Base-by-base conservation (phyloP, 768 basidiomycete species). In the Tylopilus sp. region DNA sequence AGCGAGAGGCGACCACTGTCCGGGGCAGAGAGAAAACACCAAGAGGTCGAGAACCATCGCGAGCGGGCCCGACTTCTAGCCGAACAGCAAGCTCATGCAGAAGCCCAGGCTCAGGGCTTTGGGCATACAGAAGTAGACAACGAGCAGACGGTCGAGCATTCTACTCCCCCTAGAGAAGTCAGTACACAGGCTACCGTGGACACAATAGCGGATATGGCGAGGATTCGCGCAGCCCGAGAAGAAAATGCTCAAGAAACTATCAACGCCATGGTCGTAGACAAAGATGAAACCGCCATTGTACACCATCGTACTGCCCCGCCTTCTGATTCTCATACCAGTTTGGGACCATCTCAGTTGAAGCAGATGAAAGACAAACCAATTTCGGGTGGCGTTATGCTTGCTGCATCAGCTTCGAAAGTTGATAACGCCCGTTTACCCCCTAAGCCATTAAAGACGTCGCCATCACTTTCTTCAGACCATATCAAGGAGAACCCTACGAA, bases 161-260 rank as follows among this genome's bases (percentile, higher is more conserved):
- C n/a, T 25, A 45, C 17, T 13, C 42, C 31, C 46, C 16, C 44
- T 2, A 41, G 45, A 45, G 48, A 42, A 21, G 34, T 29, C 16
- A 17, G 17, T 25, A 25, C 50, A 8, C 71, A 62, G 29, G 63
- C 62, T 11, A 67, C 50, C 40, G 41, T 60, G 10, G 67, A 73
- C 40, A 61, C 63, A 7, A 66, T 50, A 37, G 41, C 61, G 9
- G 67, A 73, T 42, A 61, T 64, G 7, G 50, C 60, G 13, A 63
- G 56, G 41, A 67, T 72, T n/a, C 61, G 55, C 29, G 61, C 65
- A 17, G 54, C 68, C 49, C 38, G 31, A 22, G 41, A 57, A 40
- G 46, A 48, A n/a, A 46, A 36, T 34, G 21, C 31, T 13, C 13
- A 47, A 30, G 50, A 29, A n/a, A 19, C 25, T n/a, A 29, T 14